phyloP scores from a whole-genome alignment of 257 asterid genomes.

The Solanum virginianum region DNA sequence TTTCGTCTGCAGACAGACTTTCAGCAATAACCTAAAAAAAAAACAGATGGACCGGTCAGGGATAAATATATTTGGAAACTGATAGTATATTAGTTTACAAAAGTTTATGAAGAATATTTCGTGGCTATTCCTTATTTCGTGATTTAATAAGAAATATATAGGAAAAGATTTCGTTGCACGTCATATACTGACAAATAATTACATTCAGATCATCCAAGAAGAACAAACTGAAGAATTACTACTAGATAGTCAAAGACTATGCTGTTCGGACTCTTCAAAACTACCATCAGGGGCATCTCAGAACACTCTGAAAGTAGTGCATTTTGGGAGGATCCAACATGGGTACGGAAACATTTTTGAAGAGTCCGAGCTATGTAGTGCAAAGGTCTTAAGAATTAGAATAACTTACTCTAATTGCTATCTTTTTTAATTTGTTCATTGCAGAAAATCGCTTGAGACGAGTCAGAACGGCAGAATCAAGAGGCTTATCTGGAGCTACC shows the following conservation, averaged over 20 bases:
- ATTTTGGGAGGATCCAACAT: not conserved
- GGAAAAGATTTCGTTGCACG: no score
- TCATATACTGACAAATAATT: no score
- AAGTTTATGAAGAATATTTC: no score
- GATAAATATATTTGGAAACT: not conserved
- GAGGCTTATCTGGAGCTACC: slow-evolving; percentile 32
- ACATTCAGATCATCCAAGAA: no score
- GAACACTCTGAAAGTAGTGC: not conserved
- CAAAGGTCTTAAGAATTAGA: not conserved
- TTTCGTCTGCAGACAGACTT: slow-evolving; percentile 33
- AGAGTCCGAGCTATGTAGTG: not conserved
- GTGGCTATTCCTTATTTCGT: no score
- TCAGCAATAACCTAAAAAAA: slow-evolving; percentile 31
- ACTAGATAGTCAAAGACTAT: not conserved
- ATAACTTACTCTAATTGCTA: slow-evolving; percentile 25
- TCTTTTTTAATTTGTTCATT: slow-evolving; percentile 36
- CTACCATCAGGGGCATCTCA: not conserved
- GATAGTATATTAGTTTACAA: no score
- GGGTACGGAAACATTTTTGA: not conserved
- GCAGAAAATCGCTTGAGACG: slow-evolving; percentile 41
- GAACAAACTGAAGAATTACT: no score
- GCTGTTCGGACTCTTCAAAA: not conserved
- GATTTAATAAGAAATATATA: no score
- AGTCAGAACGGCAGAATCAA: slow-evolving; percentile 34
- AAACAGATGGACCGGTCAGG: not conserved